A percentile compares a stretch with the other conserved stretches of the same genome.
phyloP scores from a whole-genome alignment of 129 eudicot genomes.

The Mikania micrantha region DNA sequence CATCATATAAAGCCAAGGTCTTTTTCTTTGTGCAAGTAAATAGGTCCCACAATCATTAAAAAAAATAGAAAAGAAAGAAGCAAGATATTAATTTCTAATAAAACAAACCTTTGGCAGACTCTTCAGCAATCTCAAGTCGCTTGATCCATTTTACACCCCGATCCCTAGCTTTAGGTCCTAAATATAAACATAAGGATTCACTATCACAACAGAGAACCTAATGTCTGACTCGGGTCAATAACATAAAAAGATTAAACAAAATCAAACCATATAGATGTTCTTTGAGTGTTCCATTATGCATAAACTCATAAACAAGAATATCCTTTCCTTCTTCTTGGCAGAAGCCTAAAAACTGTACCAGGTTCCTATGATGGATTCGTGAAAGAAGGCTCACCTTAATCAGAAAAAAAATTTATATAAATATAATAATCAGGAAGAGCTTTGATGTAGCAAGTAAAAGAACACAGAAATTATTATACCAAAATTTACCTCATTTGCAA shows the following conservation, averaged over 20 bases:
- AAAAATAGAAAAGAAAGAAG: neutral
- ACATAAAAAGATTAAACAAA: constrained; percentile 6
- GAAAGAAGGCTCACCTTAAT: constrained; percentile 91
- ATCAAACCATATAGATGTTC: constrained; percentile 90
- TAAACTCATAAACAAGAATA: constrained; percentile 91
- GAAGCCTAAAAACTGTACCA: constrained; percentile 93
- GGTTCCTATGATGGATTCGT: constrained; percentile 93
- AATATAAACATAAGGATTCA: constrained; percentile 5
- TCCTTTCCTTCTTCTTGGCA: constrained; percentile 95
- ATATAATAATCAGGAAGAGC: neutral
- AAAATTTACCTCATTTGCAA: constrained; percentile 70
- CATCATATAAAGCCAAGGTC: neutral
- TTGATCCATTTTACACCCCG: constrained; percentile 70
- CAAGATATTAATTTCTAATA: neutral
- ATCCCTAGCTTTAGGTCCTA: constrained; percentile 72
- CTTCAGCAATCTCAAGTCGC: constrained; percentile 99
- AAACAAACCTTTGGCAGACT: constrained; percentile 82
- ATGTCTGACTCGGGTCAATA: neutral
- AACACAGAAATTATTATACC: neutral
- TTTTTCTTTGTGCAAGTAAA: neutral
- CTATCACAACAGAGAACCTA: constrained; percentile 1
- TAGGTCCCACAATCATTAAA: too few relatives aligned
- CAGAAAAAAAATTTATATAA: neutral
- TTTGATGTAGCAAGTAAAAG: neutral
- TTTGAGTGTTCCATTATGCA: constrained; percentile 96